Evolutionary conservation across 768 basidiomycete species (phyloP).

Genomic region (Brasilioporus rufonigricans): DNA sequence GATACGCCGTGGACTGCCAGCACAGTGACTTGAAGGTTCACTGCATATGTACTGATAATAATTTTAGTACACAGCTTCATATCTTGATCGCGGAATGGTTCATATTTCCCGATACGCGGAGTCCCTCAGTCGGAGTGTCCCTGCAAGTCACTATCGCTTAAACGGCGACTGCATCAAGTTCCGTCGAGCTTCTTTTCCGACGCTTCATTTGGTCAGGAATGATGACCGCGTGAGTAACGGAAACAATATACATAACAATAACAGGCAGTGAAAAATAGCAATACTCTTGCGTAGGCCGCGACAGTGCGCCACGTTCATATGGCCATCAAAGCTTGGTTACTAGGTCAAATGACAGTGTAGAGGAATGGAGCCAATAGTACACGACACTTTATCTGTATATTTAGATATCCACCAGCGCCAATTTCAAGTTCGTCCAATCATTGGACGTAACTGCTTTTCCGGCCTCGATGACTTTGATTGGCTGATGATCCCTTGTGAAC

Average conservation of each 20-base stretch:
- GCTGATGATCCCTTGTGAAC: not conserved
- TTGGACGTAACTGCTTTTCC: conserved; percentile 1
- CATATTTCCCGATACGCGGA: conserved; percentile 26
- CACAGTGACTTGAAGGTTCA: not conserved
- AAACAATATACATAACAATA: conserved; percentile 23
- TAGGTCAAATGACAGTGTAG: not conserved
- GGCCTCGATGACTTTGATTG: conserved; percentile 9
- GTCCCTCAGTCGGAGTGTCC: conserved; percentile 15
- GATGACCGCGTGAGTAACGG: conserved; percentile 6
- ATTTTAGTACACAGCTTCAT: conserved; percentile 12
- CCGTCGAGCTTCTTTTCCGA: conserved; percentile 20
- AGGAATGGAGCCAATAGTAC: not conserved
- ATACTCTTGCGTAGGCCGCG: conserved; percentile 14
- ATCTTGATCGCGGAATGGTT: conserved; percentile 14
- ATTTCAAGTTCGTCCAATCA: conserved; percentile 24
- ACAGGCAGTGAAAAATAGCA: conserved; percentile 13
- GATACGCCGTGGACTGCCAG: not conserved
- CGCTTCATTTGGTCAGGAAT: conserved; percentile 11
- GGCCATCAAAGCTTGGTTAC: conserved; percentile 1
- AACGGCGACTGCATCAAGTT: conserved; percentile 18
- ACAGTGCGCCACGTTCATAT: conserved; percentile 5
- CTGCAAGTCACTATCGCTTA: conserved; percentile 27
- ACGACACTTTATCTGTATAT: conserved; percentile 9
- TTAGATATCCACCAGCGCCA: conserved; percentile 1
- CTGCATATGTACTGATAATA: conserved; percentile 2